Evolutionary conservation across 192 early-diverging fungal species (phyloP).

Genomic region (Coemansia sp.): DNA sequence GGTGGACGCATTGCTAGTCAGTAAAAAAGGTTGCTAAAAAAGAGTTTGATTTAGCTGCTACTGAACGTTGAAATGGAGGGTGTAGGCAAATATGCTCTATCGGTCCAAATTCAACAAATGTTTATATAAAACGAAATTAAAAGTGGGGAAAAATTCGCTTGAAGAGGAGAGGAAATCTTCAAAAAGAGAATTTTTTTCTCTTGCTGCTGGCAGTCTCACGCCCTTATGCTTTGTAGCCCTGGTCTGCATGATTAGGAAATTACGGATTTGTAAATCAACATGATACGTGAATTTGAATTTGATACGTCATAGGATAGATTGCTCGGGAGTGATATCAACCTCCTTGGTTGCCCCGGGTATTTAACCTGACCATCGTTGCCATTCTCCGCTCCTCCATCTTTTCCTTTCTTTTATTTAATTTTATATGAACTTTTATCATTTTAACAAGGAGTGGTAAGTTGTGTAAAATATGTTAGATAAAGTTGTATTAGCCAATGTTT

Average conservation of each 20-base stretch:
- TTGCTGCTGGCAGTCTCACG: neutral
- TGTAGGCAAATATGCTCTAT: neutral
- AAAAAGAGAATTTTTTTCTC: neutral
- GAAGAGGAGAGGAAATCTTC: neutral
- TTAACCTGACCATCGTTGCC: too few species aligned
- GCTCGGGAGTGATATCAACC: too few species aligned
- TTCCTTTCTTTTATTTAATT: too few species aligned
- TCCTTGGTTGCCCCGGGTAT: too few species aligned
- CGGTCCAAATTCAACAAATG: neutral
- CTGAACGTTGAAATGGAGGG: neutral
- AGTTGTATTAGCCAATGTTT: too few species aligned
- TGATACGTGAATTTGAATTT: too few species aligned
- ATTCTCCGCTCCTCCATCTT: too few species aligned
- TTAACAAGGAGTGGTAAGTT: too few species aligned
- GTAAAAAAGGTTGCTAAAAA: neutral
- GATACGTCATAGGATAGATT: too few species aligned
- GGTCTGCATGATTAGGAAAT: neutral
- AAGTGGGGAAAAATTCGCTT: neutral
- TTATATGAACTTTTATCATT: too few species aligned
- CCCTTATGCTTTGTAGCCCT: neutral
- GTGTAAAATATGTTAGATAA: too few species aligned
- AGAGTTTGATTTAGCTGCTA: neutral
- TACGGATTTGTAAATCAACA: neutral
- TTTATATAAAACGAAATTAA: neutral
- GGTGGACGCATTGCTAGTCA: slow-evolving; percentile 48